phyloP scores from a whole-genome alignment of 2,329 filamentous ascomycete species.

The Aspergillus luchuensis region DNA sequence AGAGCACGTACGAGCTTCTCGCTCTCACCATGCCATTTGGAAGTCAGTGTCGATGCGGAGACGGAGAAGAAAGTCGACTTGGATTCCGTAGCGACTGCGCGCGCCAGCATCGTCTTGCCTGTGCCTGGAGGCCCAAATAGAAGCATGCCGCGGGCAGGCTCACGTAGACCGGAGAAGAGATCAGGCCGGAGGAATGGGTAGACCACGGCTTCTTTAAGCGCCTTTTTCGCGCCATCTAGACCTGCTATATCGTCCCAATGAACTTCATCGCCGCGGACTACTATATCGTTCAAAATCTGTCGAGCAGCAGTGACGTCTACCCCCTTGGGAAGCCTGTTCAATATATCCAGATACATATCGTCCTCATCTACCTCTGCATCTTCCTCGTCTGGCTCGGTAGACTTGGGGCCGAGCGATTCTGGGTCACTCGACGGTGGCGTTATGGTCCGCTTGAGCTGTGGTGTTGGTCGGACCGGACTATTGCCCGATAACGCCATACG shows the following conservation, averaged over 20 bases:
- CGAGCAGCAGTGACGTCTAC: constrained; percentile 81
- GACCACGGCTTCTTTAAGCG: constrained; percentile 91
- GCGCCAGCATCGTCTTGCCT: constrained; percentile 95
- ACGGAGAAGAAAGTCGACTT: constrained; percentile 97
- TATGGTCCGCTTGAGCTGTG: constrained; percentile 44
- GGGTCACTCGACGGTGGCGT: constrained; percentile 49
- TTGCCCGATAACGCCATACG: constrained; percentile 27
- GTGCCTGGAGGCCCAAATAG: constrained; percentile 97
- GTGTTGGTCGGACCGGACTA: constrained; percentile 27
- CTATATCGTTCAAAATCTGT: constrained; percentile 94
- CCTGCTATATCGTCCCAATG: constrained; percentile 94
- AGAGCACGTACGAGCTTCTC: constrained; percentile 94
- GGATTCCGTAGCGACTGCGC: constrained; percentile 92
- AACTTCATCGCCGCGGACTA: constrained; percentile 91
- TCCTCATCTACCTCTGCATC: constrained; percentile 48
- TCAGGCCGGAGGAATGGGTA: constrained; percentile 96
- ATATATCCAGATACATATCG: constrained; percentile 62
- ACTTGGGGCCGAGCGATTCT: constrained; percentile 49
- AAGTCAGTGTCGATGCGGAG: constrained; percentile 88
- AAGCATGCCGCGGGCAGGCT: constrained; percentile 92
- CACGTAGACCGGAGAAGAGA: constrained; percentile 90
- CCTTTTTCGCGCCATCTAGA: constrained; percentile 84
- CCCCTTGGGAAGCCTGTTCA: constrained; percentile 78
- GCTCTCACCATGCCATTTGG: constrained; percentile 93
- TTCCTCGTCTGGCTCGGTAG: constrained; percentile 49